phyloP scores from a whole-genome alignment of 2,329 filamentous ascomycete genomes.

The Nectriaceae sp. region DNA sequence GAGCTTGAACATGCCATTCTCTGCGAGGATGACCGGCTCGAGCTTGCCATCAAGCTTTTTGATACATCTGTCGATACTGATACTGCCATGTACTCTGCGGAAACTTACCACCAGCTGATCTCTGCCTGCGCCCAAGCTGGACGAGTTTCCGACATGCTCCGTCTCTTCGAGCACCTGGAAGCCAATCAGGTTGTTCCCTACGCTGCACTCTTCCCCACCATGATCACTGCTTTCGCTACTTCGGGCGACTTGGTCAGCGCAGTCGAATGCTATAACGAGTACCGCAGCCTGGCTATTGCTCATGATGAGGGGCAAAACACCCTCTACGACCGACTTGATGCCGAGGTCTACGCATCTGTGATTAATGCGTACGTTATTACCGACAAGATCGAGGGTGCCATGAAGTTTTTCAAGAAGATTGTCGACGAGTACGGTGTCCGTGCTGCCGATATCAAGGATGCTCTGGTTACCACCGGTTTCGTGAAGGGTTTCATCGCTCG shows the following conservation, averaged over 20 bases:
- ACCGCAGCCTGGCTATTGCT: conserved; percentile 83
- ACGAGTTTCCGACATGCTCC: conserved; percentile 84
- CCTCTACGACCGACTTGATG: conserved; percentile 73
- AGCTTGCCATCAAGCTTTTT: conserved; percentile 84
- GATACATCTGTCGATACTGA: conserved; percentile 69
- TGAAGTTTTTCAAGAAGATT: conserved; percentile 84
- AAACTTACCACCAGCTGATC: conserved; percentile 84
- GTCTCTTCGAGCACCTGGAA: conserved; percentile 92
- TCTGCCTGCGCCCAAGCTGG: conserved; percentile 83
- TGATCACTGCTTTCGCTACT: conserved; percentile 92
- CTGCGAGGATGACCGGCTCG: conserved; percentile 82
- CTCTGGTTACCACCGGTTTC: conserved; percentile 72
- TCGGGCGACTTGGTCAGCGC: conserved; percentile 82
- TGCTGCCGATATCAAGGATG: conserved; percentile 66
- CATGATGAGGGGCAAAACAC: conserved; percentile 74
- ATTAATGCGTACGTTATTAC: conserved; percentile 86
- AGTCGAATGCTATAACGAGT: conserved; percentile 94
- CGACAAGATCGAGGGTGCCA: conserved; percentile 77
- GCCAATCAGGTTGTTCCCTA: conserved; percentile 70
- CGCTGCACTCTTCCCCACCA: conserved; percentile 81
- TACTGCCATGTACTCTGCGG: conserved; percentile 69
- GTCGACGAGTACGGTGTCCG: conserved; percentile 61
- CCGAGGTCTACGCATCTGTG: conserved; percentile 85
- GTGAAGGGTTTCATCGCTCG: conserved; percentile 75
- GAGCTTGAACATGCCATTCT: conserved; percentile 86